phyloP scores from a whole-genome alignment of 257 asterid species.

The Osmanthus fragrans region DNA sequence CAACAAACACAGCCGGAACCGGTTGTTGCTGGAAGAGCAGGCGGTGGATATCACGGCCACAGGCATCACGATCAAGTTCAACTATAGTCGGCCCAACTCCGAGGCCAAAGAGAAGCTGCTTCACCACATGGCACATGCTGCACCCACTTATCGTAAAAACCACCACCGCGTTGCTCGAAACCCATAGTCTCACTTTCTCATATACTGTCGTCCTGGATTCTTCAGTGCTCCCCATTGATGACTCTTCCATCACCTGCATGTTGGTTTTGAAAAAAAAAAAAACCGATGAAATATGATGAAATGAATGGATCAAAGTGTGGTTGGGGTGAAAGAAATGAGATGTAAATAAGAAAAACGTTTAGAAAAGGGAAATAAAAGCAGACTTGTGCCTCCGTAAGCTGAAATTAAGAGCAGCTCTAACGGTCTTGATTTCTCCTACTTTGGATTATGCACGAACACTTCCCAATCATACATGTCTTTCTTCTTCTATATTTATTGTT shows the following conservation, averaged over 20 bases:
- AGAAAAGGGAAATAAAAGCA: neutral
- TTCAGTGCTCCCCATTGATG: slow-evolving; percentile 19
- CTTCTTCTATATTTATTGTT: neutral
- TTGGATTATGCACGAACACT: neutral
- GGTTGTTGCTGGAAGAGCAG: slow-evolving; percentile 31
- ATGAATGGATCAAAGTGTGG: neutral
- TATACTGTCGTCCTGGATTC: slow-evolving; percentile 12
- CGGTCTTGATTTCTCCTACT: neutral
- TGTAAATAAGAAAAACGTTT: neutral
- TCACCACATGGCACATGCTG: slow-evolving; percentile 55
- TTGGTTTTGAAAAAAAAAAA: neutral
- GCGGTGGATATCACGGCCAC: slow-evolving; percentile 34
- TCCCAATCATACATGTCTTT: neutral
- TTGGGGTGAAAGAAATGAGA: neutral
- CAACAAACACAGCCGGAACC: slow-evolving; percentile 43
- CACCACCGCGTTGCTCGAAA: slow-evolving; percentile 41
- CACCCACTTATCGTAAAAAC: slow-evolving; percentile 44
- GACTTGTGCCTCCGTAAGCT: neutral
- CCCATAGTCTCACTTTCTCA: slow-evolving; percentile 29
- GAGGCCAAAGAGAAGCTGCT: slow-evolving; percentile 40
- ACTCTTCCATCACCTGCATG: slow-evolving; percentile 39
- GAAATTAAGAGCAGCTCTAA: neutral
- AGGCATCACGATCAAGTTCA: slow-evolving; percentile 37
- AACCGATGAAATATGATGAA: neutral
- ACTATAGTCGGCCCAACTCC: slow-evolving; percentile 47